Base-by-base conservation (phyloP, 805 yeast genomes). In the Candida odintsovae region DNA sequence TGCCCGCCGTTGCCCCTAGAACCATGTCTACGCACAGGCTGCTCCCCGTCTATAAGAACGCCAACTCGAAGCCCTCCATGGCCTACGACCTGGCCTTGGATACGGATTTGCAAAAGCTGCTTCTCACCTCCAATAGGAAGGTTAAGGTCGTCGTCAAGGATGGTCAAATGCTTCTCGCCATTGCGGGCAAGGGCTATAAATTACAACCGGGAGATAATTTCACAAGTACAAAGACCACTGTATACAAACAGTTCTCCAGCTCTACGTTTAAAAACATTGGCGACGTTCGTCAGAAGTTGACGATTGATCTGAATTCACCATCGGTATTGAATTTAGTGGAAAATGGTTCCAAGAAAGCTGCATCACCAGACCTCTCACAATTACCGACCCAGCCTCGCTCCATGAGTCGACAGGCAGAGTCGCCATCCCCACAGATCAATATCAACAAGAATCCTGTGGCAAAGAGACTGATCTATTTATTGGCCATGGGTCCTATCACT, bases 401-500 rank as follows among this genome's bases (percentile, higher is more conserved):
- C n/a, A 36, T 36, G 39, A 36, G 23, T 20, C 23, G 39, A 20
- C 39, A 36, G 12, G 23, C 12, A 12, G 3, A 19, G 38, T 29
- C 42, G 16, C n/a, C 38, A n/a, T 21, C 41, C 1, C 21, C 46
- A 26, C 43, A 11, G 44, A 43, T 53, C 53, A 39, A 47, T 57
- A 23, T 44, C 54, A 29, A 42, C 54, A 18, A 51, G 56, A 16
- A 53, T 59, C 22, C 46, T 58, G n/a, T 33, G 19, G 36, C 36
- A 16, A 59, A 52, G 53, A 69, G 73, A 43, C 63, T 77, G 35
- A 54, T 75, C 20, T 74, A 73, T 50, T 58, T 72, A 22, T 54
- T 77, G 33, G 77, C 82, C 1, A 57, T 77, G 38, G 82, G 79
- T 1, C 80, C 82, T 2, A 58, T 63, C 16, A 56, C 75, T 1